A percentile compares a stretch with the other conserved stretches of the same genome.
Evolutionary conservation across 495 filamentous ascomycete genomes (phyloP).

Genomic region (Terfezia boudieri): DNA sequence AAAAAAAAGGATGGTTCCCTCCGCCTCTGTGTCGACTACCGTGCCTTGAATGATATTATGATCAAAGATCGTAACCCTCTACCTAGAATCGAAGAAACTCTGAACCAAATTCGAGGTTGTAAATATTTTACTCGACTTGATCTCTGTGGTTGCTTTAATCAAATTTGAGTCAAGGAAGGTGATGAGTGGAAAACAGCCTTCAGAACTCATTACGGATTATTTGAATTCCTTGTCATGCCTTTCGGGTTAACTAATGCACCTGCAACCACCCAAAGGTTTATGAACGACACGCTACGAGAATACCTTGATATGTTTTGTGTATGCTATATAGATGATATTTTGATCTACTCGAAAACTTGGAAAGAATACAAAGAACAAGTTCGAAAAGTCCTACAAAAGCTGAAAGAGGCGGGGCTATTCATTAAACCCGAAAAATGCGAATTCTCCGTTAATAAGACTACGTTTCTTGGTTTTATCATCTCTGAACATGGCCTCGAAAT

Average conservation of each 20-base stretch:
- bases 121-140: slow-evolving; percentile 15
- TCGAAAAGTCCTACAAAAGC: slow-evolving; percentile 1
- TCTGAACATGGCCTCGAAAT: neutral
- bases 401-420: neutral
- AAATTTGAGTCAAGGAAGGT: slow-evolving; percentile 1
- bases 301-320: slow-evolving; percentile 8
- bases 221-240: slow-evolving; percentile 15
- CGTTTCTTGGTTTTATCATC: neutral
- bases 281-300: slow-evolving; percentile 5
- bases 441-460: neutral
- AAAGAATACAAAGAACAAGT: slow-evolving; percentile 9
- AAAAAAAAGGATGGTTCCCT: slow-evolving; percentile 1
- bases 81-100: slow-evolving; percentile 1
- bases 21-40: slow-evolving; percentile 4
- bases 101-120: neutral
- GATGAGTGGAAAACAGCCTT: slow-evolving; percentile 7
- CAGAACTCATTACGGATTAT: slow-evolving; percentile 15
- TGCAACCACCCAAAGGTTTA: slow-evolving; percentile 2
- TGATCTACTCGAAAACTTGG: slow-evolving; percentile 8
- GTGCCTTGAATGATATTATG: slow-evolving; percentile 7
- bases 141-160: neutral
- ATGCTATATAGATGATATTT: slow-evolving; percentile 9
- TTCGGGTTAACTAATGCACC: slow-evolving; percentile 9
- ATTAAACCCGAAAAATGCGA: slow-evolving; percentile 1
- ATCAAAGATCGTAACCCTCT: slow-evolving; percentile 9